Base-by-base conservation (phyloP, 1,284 basidiomycete genomes). In the Malassezia pachydermatis region DNA sequence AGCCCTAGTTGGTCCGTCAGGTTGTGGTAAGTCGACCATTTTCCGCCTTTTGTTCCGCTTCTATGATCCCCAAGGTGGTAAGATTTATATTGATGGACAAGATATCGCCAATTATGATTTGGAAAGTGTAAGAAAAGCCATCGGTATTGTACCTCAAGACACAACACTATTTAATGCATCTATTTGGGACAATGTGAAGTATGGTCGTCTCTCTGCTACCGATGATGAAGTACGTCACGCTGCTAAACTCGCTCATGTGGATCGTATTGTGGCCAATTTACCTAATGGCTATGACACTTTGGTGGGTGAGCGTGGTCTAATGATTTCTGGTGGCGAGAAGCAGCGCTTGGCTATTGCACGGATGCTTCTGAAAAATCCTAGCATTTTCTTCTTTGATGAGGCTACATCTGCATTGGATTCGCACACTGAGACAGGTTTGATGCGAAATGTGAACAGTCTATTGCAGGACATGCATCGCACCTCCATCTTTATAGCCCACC, bases 301-400 rank as follows among this genome's bases (percentile, higher is more conserved):
- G 67, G 94, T 98, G 9, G 94, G 92, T 1, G 92, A 98, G 74
- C 76, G 92, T 20, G 92, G 92, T 1, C 73, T 96, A 65, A 96
- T 98, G 94, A 88, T 98, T 48, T 89, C 86, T 13, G 92, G 92
- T 0, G 92, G 94, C 0, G 92, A 98, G 77, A 96, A 98, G 73
- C 92, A 98, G 76, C 76, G 94, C 35, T 73, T 98, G 57, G 94
- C 92, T 0, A 86, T 98, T 11, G 94, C 92, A 5, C 76, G 94
- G 14, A 81, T 94, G 35, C 73, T 98, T 61, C 74, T 98, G 41
- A 96, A 96, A 75, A 84, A 98, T 71, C 88, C 92, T 0, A 82
- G 83, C 3, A 94, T 96, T 64, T 69, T 96, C 64, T 95, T 98
- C 76, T 96, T 98, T 65, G 92, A 98, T 67, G 92, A 98, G 74